Conservation (phyloP, 1,284 basidiomycete genomes). For the Chondrostereum purpureum region DNA sequence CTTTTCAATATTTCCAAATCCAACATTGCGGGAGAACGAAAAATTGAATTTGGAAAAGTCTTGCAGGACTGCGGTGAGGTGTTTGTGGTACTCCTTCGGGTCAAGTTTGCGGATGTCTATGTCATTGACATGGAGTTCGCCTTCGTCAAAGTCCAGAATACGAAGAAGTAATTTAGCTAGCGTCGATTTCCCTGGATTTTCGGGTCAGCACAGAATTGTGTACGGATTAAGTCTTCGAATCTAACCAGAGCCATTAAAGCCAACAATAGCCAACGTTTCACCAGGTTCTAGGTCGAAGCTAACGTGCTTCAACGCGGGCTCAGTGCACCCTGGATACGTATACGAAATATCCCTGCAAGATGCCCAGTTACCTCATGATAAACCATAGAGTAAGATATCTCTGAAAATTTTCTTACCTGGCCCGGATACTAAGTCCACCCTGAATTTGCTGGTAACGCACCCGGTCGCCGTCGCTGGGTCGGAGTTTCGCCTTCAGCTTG, state of each 20-base stretch:
- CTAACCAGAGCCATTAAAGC: constrained; percentile 73
- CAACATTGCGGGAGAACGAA: constrained; percentile 71
- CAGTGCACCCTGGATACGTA: constrained; percentile 66
- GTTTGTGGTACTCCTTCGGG: constrained; percentile 64
- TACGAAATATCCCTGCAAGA: constrained; percentile 56
- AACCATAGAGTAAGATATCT: constrained; percentile 8
- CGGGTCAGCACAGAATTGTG: not conserved
- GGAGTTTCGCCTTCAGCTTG: constrained; percentile 59
- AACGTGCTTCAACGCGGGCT: constrained; percentile 61
- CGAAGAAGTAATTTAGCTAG: constrained; percentile 72
- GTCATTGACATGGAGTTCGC: constrained; percentile 62
- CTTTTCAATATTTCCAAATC: constrained; percentile 62
- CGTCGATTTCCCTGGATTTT: constrained; percentile 68
- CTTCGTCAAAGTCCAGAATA: constrained; percentile 64
- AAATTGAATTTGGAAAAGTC: constrained; percentile 73
- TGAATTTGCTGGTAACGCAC: constrained; percentile 39
- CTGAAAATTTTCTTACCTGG: constrained; percentile 36
- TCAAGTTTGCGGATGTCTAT: constrained; percentile 55
- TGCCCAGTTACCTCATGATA: too few species aligned
- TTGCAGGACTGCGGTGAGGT: constrained; percentile 75
- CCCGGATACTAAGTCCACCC: constrained; percentile 63
- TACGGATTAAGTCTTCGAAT: constrained; percentile 18
- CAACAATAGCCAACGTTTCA: constrained; percentile 77
- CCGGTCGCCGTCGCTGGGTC: constrained; percentile 46
- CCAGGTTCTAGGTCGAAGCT: constrained; percentile 65